phyloP scores from a whole-genome alignment of 352 stramenopile species.

The Pythium dissimile region DNA sequence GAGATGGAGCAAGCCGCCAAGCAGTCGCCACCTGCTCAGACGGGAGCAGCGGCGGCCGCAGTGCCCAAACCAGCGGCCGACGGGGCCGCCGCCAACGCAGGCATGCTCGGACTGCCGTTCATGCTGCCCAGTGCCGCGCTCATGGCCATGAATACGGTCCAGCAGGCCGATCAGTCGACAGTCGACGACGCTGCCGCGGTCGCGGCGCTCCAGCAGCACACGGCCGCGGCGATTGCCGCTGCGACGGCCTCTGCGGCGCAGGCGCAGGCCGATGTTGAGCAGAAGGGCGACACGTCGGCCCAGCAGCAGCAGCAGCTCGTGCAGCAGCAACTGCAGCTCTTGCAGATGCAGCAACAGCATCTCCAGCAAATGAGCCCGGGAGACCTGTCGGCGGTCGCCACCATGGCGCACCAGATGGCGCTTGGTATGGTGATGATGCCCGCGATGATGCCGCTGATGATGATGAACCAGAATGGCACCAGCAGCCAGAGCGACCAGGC shows the following conservation, averaged over 20 bases:
- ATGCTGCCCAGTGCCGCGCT: slow-evolving; percentile 24
- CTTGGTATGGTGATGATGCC: slow-evolving; percentile 68
- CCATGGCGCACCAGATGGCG: slow-evolving; percentile 66
- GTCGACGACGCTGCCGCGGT: slow-evolving; percentile 4
- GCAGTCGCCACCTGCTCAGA: background rate
- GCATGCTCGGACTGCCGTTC: slow-evolving; percentile 24
- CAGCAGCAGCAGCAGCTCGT: slow-evolving; percentile 53
- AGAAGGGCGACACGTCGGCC: slow-evolving; percentile 30
- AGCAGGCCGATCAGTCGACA: slow-evolving; percentile 15
- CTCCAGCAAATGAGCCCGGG: slow-evolving; percentile 54
- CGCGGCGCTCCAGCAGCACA: slow-evolving; percentile 14
- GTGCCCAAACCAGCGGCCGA: background rate
- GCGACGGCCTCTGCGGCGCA: slow-evolving; percentile 1
- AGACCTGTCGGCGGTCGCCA: slow-evolving; percentile 39
- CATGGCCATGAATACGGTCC: slow-evolving; percentile 23
- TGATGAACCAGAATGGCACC: slow-evolving; percentile 40
- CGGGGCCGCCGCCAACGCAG: slow-evolving; percentile 8
- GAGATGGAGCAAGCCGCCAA: slow-evolving; percentile 13
- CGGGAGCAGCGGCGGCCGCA: background rate
- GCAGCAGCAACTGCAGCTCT: slow-evolving; percentile 62
- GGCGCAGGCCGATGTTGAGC: background rate
- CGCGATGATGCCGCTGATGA: slow-evolving; percentile 69
- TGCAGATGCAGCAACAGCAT: slow-evolving; percentile 51
- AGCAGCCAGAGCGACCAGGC: slow-evolving; percentile 10
- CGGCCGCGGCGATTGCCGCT: slow-evolving; percentile 7